phyloP scores from a whole-genome alignment of 345 rosid genomes.

The Arabidopsis suecica region DNA sequence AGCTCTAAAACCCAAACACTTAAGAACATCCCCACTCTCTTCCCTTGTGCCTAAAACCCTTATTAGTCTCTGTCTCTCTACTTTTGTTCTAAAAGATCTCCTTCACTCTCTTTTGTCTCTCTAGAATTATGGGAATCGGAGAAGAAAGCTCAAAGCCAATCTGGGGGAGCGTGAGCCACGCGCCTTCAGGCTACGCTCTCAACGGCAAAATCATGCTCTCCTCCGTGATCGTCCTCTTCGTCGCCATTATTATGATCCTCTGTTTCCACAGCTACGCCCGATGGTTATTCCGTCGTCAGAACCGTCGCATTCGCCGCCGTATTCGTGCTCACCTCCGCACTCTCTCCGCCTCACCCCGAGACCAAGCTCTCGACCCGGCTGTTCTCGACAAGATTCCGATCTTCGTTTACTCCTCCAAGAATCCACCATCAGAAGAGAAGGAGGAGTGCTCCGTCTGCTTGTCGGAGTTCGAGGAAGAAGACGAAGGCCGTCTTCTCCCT shows the following conservation, averaged over 20 bases:
- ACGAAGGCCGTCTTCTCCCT: slow-evolving; percentile 68
- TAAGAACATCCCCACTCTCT: too few species aligned
- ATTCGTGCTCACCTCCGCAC: slow-evolving; percentile 43
- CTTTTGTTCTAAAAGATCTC: too few species aligned
- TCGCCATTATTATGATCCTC: slow-evolving; percentile 52
- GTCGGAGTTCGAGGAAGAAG: slow-evolving; percentile 74
- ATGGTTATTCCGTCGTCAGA: slow-evolving; percentile 49
- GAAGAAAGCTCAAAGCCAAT: slow-evolving; percentile 39
- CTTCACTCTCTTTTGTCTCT: background rate
- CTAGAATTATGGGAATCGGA: slow-evolving; percentile 18
- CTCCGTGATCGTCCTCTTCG: slow-evolving; percentile 58
- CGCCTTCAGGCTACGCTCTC: slow-evolving; percentile 44
- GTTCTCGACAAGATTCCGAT: slow-evolving; percentile 61
- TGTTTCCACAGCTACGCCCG: slow-evolving; percentile 68
- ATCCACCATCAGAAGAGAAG: slow-evolving; percentile 40
- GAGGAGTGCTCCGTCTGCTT: slow-evolving; percentile 76
- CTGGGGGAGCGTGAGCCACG: slow-evolving; percentile 40
- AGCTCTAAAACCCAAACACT: too few species aligned
- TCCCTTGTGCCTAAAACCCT: too few species aligned
- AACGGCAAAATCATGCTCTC: slow-evolving; percentile 68
- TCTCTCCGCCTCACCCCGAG: slow-evolving; percentile 32
- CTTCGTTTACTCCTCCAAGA: slow-evolving; percentile 49
- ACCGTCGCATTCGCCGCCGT: slow-evolving; percentile 56
- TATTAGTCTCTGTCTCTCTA: background rate
- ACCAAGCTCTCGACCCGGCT: slow-evolving; percentile 53